These are phyloP conservation scores for Pistacia vera DNA, from an alignment of 345 rosid species.

Conservation along the genomic window DNA sequence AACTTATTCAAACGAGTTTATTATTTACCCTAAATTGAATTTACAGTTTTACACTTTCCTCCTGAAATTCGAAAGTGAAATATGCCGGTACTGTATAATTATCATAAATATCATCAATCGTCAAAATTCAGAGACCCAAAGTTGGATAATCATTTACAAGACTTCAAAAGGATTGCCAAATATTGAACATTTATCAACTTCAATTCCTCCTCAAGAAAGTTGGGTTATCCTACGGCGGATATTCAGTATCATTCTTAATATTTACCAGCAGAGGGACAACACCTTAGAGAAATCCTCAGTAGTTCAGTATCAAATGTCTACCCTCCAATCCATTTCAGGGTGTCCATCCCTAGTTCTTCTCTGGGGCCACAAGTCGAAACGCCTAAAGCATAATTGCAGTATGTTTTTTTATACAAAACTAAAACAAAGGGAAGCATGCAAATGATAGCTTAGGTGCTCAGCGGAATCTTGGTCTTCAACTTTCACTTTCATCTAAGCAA, in stretches of 20 bases:
- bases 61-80: neutral
- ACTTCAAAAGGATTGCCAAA: neutral
- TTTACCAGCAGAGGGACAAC: slow-evolving; percentile 17
- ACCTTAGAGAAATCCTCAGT: slow-evolving; percentile 15
- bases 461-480: neutral
- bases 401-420: slow-evolving; percentile 19
- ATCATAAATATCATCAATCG: no score
- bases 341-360: slow-evolving; percentile 4
- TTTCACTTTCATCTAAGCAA: slow-evolving; percentile 58
- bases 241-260: slow-evolving; percentile 24
- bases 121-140: no score
- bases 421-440: slow-evolving; percentile 11
- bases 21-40: neutral
- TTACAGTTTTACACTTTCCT: neutral
- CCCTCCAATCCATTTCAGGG: slow-evolving; percentile 10
- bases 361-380: slow-evolving; percentile 16
- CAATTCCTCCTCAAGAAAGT: slow-evolving; percentile 50
- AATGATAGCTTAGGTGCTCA: neutral
- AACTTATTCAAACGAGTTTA: no score
- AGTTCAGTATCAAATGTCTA: neutral
- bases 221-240: slow-evolving; percentile 29
- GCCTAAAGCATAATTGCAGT: slow-evolving; percentile 13
- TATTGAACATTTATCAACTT: slow-evolving; percentile 30
- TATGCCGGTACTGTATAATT: no score
- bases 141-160: neutral